phyloP scores from a whole-genome alignment of 2,329 filamentous ascomycete genomes.

The Chalaropsis ovoidea region DNA sequence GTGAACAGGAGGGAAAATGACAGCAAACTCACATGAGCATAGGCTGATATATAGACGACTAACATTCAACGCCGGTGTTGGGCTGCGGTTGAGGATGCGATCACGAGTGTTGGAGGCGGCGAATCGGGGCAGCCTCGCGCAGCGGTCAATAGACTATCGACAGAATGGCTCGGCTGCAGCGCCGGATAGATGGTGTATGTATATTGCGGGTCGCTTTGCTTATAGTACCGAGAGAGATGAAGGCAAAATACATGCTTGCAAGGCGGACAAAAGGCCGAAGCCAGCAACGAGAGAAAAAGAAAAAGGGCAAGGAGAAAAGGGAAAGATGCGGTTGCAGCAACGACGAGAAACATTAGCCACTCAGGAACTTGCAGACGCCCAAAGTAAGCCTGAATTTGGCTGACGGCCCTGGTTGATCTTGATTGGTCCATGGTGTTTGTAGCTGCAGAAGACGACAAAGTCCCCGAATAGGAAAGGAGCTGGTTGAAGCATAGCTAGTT shows the following conservation, averaged over 20 bases:
- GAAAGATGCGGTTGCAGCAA: neutral
- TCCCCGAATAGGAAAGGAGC: neutral
- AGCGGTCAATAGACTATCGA: neutral
- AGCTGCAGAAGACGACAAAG: neutral
- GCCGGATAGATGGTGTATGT: neutral
- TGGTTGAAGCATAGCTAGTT: neutral
- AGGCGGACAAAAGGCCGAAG: neutral
- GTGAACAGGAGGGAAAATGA: neutral
- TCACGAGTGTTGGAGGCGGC: neutral
- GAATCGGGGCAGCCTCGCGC: neutral
- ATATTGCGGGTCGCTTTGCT: neutral
- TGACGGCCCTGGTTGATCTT: neutral
- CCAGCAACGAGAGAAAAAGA: conserved; percentile 29
- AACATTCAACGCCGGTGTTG: neutral
- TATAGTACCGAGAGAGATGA: neutral
- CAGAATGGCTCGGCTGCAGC: neutral
- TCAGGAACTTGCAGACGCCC: neutral
- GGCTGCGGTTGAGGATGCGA: neutral
- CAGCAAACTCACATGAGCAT: too few species aligned
- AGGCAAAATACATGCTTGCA: neutral
- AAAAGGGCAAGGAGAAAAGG: neutral
- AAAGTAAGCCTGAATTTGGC: neutral
- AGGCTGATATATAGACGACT: neutral
- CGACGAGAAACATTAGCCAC: neutral
- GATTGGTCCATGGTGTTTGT: neutral